phyloP scores from a whole-genome alignment of 208 protist genomes.

The Vickermania ingenoplastis region DNA sequence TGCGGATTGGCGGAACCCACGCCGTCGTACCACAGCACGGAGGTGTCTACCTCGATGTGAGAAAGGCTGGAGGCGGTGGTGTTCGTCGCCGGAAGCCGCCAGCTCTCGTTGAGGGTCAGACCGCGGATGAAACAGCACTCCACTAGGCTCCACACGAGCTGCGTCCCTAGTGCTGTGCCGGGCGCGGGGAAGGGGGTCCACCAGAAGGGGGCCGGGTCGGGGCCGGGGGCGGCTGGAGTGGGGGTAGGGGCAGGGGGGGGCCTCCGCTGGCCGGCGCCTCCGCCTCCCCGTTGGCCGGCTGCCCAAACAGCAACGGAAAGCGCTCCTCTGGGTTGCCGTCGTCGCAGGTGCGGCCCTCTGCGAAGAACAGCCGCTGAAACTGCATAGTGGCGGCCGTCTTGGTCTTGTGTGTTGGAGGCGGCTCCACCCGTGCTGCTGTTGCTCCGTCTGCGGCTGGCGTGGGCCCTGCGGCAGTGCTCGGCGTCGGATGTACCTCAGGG shows the following conservation, averaged over 20 bases:
- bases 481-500: neutral
- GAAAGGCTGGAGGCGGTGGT: constrained; percentile 5
- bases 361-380: constrained; percentile 73
- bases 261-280: too few species aligned
- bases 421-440: neutral
- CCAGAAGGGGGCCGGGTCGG: too few species aligned
- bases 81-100: constrained; percentile 9
- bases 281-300: too few species aligned
- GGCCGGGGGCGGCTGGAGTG: too few species aligned
- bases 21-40: constrained; percentile 19
- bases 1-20: constrained; percentile 1
- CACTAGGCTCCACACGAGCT: constrained; percentile 54
- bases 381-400: constrained; percentile 39
- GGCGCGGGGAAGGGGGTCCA: neutral
- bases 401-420: neutral
- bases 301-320: constrained; percentile 32
- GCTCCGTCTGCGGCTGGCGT: neutral
- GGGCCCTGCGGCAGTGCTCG: neutral
- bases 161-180: constrained; percentile 20
- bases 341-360: constrained; percentile 50
- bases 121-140: constrained; percentile 81
- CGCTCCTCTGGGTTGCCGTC: constrained; percentile 28
- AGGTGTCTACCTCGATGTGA: constrained; percentile 9
- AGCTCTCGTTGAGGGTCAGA: constrained; percentile 26
- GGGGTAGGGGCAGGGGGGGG: too few species aligned